These are phyloP conservation scores for Pharus latifolius DNA, from an alignment of 176 grass and related monocot genomes.

Conservation along the genomic window DNA sequence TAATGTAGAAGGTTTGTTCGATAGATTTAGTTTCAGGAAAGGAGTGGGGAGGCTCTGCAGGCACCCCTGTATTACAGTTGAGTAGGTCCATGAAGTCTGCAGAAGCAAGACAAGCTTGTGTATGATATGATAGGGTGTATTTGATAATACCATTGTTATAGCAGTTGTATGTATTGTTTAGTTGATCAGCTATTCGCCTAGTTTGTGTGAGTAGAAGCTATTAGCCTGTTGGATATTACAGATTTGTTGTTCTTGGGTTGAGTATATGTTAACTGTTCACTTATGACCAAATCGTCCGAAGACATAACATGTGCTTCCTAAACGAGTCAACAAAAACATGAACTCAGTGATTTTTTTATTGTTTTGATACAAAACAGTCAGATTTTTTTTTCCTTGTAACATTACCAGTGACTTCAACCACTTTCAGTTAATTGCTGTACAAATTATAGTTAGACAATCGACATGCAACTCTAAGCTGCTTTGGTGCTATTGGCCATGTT, in stretches of 20 bases:
- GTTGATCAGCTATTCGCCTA: conserved; percentile 7
- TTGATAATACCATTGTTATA: neutral
- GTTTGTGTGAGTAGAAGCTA: conserved; percentile 19
- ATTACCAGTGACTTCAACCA: neutral
- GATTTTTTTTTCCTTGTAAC: neutral
- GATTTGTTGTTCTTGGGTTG: conserved; percentile 20
- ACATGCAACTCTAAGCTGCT: too few species aligned
- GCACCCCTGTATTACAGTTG: conserved; percentile 74
- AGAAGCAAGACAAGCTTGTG: conserved; percentile 73
- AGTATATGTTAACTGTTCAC: conserved; percentile 40
- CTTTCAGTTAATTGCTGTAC: neutral
- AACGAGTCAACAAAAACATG: neutral
- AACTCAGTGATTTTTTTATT: neutral
- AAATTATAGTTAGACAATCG: neutral
- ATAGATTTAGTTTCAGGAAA: conserved; percentile 80
- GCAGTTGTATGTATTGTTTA: neutral
- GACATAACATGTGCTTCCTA: conserved; percentile 1
- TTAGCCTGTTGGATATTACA: conserved; percentile 27
- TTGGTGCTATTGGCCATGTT: too few species aligned
- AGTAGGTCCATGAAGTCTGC: conserved; percentile 63
- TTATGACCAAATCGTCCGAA: conserved; percentile 23
- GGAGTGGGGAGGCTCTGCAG: conserved; percentile 67
- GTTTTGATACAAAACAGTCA: neutral
- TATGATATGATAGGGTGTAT: conserved; percentile 32
- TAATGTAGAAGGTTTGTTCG: conserved; percentile 41